These are phyloP conservation scores for Alternaria rosae DNA, from an alignment of 2,329 filamentous ascomycete species.

Conservation along the genomic window DNA sequence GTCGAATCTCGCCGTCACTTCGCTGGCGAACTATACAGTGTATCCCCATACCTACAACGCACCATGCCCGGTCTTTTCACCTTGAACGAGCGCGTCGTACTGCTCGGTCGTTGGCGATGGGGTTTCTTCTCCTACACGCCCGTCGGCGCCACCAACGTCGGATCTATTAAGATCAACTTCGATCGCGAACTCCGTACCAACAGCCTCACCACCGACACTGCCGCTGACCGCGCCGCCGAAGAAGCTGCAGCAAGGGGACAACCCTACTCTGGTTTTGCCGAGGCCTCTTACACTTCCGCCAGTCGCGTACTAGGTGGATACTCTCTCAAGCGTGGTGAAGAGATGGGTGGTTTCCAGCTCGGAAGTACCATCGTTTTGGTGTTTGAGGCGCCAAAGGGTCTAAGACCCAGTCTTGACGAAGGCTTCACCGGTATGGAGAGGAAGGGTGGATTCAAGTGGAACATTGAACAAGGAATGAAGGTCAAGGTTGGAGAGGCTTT, in stretches of 20 bases:
- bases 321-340: constrained; percentile 84
- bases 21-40: constrained; percentile 92
- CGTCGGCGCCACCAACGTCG: constrained; percentile 96
- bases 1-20: constrained; percentile 96
- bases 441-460: constrained; percentile 82
- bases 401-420: constrained; percentile 63
- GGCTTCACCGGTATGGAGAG: constrained; percentile 60
- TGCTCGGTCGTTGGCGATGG: constrained; percentile 93
- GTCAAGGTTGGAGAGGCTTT: constrained; percentile 89
- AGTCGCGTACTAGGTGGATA: constrained; percentile 82
- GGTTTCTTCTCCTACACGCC: constrained; percentile 97
- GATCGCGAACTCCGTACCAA: constrained; percentile 94
- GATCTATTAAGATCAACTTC: constrained; percentile 96
- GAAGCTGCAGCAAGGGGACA: constrained; percentile 78
- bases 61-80: constrained; percentile 95
- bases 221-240: constrained; percentile 84
- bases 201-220: constrained; percentile 88
- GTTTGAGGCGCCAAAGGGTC: constrained; percentile 85
- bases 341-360: constrained; percentile 98
- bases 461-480: constrained; percentile 83
- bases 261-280: constrained; percentile 86
- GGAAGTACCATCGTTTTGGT: constrained; percentile 95
- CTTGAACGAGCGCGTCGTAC: constrained; percentile 92
- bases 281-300: constrained; percentile 85
- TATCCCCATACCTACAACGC: constrained; percentile 92